phyloP scores from a whole-genome alignment of 208 protist species.

The Herpetomonas samuelpessoai region DNA sequence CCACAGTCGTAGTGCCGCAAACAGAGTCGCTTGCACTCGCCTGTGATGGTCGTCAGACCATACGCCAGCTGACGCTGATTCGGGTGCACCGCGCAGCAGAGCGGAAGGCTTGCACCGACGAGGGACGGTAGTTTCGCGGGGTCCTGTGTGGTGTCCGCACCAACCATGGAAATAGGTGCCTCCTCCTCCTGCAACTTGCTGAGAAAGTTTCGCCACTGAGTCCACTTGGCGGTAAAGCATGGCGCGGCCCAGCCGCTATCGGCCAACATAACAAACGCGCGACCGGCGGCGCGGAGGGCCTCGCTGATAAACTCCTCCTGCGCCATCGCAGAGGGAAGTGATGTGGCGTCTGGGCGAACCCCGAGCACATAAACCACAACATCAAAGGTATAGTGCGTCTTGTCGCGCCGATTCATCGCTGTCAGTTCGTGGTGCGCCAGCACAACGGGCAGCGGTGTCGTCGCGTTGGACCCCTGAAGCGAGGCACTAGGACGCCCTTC shows the following conservation, averaged over 20 bases:
- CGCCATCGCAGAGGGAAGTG: conserved; percentile 19
- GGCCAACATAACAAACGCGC: conserved; percentile 67
- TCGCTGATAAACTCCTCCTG: conserved; percentile 51
- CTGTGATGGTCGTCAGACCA: conserved; percentile 36
- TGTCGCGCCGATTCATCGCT: conserved; percentile 60
- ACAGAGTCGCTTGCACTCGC: conserved; percentile 60
- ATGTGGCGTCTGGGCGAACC: conserved; percentile 23
- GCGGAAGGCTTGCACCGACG: conserved; percentile 53
- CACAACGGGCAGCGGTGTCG: conserved; percentile 32
- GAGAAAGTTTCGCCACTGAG: conserved; percentile 64
- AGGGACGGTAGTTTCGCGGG: conserved; percentile 42
- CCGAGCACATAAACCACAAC: conserved; percentile 71
- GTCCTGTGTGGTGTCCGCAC: not conserved
- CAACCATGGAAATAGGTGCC: conserved; percentile 46
- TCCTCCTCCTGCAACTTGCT: conserved; percentile 57
- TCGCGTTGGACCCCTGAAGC: no score
- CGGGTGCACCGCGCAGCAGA: conserved; percentile 76
- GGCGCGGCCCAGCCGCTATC: conserved; percentile 74
- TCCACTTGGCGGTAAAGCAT: conserved; percentile 49
- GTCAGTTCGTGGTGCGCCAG: conserved; percentile 78
- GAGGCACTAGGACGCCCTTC: conserved; percentile 1
- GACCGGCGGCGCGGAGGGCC: conserved; percentile 44
- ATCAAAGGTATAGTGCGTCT: conserved; percentile 48
- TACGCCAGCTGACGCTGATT: conserved; percentile 70
- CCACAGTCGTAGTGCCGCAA: conserved; percentile 56